Evolutionary conservation across 2,329 filamentous ascomycete species (phyloP).

Genomic region (Trichoderma sp.): DNA sequence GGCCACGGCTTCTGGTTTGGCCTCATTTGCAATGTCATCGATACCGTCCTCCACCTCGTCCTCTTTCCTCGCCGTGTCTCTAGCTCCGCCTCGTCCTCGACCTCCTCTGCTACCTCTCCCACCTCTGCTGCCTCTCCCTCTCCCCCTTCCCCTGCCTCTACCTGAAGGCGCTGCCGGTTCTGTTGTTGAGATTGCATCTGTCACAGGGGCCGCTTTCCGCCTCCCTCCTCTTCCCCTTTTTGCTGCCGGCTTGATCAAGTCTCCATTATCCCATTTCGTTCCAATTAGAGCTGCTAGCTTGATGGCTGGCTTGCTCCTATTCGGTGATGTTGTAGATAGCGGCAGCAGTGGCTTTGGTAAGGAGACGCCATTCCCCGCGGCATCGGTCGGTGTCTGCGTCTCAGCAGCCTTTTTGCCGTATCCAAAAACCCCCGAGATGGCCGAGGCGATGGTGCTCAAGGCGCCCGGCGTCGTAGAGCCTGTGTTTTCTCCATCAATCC

Average conservation of each 20-base stretch:
- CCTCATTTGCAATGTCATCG: conserved; percentile 21
- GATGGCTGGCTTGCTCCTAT: conserved; percentile 36
- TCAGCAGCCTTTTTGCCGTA: conserved; percentile 21
- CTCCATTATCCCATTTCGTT: conserved; percentile 42
- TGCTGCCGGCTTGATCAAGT: conserved; percentile 18
- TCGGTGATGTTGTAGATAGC: conserved; percentile 23
- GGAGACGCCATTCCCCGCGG: conserved; percentile 11
- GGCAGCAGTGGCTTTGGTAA: conserved; percentile 23
- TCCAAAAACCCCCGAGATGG: conserved; percentile 33
- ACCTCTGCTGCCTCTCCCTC: conserved; percentile 3
- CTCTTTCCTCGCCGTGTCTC: conserved; percentile 26
- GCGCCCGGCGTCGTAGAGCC: conserved; percentile 34
- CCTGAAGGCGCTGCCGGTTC: background rate
- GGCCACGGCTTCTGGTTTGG: background rate
- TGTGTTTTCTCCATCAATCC: conserved; percentile 32
- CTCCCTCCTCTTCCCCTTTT: conserved; percentile 13
- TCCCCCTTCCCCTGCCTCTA: background rate
- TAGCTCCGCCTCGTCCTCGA: background rate
- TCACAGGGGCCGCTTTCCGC: background rate
- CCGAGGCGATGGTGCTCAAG: conserved; percentile 35
- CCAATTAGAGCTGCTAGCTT: conserved; percentile 40
- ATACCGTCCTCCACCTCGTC: background rate
- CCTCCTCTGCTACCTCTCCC: conserved; percentile 14
- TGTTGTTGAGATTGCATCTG: background rate
- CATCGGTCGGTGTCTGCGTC: background rate